Base-by-base conservation (phyloP, 176 grass and related monocot species). In the Cocos nucifera region DNA sequence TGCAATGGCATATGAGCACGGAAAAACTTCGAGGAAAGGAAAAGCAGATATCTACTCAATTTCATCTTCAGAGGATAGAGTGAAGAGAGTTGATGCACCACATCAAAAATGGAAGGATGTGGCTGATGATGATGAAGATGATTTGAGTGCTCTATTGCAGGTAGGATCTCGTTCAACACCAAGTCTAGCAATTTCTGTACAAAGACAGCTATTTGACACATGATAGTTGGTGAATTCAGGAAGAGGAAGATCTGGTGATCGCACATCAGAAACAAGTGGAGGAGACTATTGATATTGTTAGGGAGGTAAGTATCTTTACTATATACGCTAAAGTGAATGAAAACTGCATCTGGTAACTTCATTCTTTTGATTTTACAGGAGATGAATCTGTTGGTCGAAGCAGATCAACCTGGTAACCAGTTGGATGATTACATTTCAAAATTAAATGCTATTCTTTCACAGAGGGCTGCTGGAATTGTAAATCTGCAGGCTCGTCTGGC, bases 71-170 rank as follows among this genome's bases (percentile, higher is more conserved):
- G 75, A 82, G 22, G 63, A 73, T 58, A 76, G 64, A 18, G 54
- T 49, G 27, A 76, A 66, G 71, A 69, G 59, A 59, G 77, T 55
- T n/a, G 32, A 71, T 72, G 74, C 9, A 14, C 1, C 76, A 20
- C 69, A 75, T 21, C 32, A 68, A 17, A 59, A 62, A 59, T 72
- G 55, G 64, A 79, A 75, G 50, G 75, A 61, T 67, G 60, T 64
- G 21, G 28, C 57, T 58, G 71, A 92, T 7, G 88, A 81, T 58
- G 77, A 48, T 53, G 26, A 26, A 4, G 65, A 89, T 80, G 70
- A 78, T 54, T 27, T 98, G 56, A 80, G 70, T 66, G 82, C 83
- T 44, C 84, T 98, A 24, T 73, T 98, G 1, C 74, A 88, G 82
- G 94, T 98, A 79, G 22, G 63, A 49, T 22, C 60, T 49, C 23